Evolutionary conservation across 805 yeast genomes (phyloP).

Genomic region (Metschnikowia lochheadii): DNA sequence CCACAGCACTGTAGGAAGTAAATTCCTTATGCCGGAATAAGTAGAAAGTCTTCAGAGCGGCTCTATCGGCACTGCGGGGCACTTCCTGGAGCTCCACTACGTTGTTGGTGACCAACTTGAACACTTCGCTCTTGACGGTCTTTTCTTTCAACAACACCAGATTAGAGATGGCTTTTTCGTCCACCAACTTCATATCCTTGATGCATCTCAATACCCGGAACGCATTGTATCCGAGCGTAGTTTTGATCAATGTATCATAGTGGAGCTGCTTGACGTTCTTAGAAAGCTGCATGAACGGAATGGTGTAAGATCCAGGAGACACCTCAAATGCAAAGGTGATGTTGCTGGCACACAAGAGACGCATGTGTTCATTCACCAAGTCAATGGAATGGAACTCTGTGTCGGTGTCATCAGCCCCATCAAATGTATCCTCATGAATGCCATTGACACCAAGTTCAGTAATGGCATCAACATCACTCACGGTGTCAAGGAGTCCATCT

Average conservation of each 20-base stretch:
- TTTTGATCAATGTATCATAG: constrained; percentile 54
- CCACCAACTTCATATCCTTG: constrained; percentile 63
- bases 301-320: constrained; percentile 53
- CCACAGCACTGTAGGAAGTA: constrained; percentile 31
- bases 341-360: constrained; percentile 49
- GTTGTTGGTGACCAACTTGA: constrained; percentile 62
- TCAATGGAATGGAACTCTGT: constrained; percentile 24
- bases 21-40: constrained; percentile 63
- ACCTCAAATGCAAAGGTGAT: constrained; percentile 58
- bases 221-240: constrained; percentile 62
- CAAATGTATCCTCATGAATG: constrained; percentile 10
- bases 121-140: constrained; percentile 67
- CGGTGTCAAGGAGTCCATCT: constrained; percentile 14
- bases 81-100: constrained; percentile 88
- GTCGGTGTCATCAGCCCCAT: constrained; percentile 3
- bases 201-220: constrained; percentile 76
- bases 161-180: constrained; percentile 79
- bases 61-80: constrained; percentile 86
- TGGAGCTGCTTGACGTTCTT: constrained; percentile 45
- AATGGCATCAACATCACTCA: constrained; percentile 20
- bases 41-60: constrained; percentile 83
- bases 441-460: constrained; percentile 8
- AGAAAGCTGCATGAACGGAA: constrained; percentile 56
- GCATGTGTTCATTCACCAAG: constrained; percentile 61
- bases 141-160: constrained; percentile 73